Evolutionary conservation across 2,329 filamentous ascomycete genomes (phyloP).

Genomic region (Epichloe scottii): DNA sequence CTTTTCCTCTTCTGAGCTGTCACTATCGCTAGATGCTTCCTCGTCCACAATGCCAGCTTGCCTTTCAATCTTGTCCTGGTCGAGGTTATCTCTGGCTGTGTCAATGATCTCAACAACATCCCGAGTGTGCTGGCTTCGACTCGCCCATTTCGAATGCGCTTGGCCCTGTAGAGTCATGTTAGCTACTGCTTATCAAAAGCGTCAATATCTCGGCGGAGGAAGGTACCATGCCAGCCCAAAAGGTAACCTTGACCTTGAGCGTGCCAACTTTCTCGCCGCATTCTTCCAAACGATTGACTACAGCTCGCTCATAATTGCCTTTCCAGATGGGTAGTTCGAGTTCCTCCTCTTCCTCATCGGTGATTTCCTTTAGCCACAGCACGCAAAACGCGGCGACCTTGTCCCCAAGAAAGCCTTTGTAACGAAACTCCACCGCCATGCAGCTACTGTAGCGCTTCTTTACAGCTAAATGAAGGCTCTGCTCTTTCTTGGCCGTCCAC

Average conservation of each 20-base stretch:
- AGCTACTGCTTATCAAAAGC: neutral
- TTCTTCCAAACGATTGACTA: constrained; percentile 26
- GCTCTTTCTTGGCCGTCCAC: constrained; percentile 41
- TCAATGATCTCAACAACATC: constrained; percentile 36
- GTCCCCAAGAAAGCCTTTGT: constrained; percentile 31
- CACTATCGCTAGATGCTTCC: constrained; percentile 18
- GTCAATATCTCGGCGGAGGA: neutral
- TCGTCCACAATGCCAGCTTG: constrained; percentile 23
- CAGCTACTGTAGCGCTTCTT: constrained; percentile 43
- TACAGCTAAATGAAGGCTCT: constrained; percentile 37
- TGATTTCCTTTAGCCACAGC: constrained; percentile 57
- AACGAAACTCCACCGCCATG: constrained; percentile 43
- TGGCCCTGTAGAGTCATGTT: constrained; percentile 15
- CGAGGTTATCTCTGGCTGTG: constrained; percentile 23
- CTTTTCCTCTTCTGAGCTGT: constrained; percentile 22
- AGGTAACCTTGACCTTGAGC: constrained; percentile 26
- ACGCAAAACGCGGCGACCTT: constrained; percentile 49
- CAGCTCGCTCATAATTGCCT: constrained; percentile 38
- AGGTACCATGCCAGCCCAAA: constrained; percentile 24
- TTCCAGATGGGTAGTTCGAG: constrained; percentile 53
- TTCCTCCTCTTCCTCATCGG: constrained; percentile 51
- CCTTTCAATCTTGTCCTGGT: constrained; percentile 19
- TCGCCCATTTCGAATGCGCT: constrained; percentile 24
- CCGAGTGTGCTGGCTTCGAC: constrained; percentile 20
- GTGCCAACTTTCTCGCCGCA: constrained; percentile 36